Conservation (phyloP, 257 asterid species). For the Primulina eburnea region DNA sequence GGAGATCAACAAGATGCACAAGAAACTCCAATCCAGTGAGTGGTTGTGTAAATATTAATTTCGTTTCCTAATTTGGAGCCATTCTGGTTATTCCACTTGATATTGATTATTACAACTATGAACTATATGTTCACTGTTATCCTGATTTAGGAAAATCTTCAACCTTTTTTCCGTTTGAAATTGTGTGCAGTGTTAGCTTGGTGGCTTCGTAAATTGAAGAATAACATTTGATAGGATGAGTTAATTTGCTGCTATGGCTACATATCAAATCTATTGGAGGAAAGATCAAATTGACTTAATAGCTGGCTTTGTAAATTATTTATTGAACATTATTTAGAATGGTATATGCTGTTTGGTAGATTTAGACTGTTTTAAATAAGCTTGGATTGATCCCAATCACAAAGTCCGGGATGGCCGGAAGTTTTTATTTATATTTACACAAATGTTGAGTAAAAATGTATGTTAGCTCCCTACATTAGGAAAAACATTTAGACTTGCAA, state of each 20-base stretch:
- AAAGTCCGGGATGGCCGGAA: neutral
- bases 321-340: neutral
- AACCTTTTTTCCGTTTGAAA: no score
- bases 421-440: no score
- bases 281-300: constrained; percentile 4
- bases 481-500: neutral
- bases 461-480: neutral
- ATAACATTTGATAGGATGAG: neutral
- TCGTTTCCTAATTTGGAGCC: constrained; percentile 6
- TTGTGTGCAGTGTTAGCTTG: neutral
- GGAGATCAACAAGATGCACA: constrained; percentile 92
- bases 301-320: neutral
- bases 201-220: neutral
- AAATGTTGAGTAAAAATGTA: neutral
- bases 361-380: constrained; percentile 5
- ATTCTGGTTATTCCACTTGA: neutral
- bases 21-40: constrained; percentile 81
- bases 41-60: constrained; percentile 1
- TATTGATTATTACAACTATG: neutral
- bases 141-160: no score
- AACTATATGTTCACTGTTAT: neutral
- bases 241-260: neutral
- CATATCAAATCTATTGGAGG: constrained; percentile 2
- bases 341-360: constrained; percentile 9
- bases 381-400: neutral